Conservation (phyloP, 805 yeast genomes). For the Yamadazyma nakazawae region DNA sequence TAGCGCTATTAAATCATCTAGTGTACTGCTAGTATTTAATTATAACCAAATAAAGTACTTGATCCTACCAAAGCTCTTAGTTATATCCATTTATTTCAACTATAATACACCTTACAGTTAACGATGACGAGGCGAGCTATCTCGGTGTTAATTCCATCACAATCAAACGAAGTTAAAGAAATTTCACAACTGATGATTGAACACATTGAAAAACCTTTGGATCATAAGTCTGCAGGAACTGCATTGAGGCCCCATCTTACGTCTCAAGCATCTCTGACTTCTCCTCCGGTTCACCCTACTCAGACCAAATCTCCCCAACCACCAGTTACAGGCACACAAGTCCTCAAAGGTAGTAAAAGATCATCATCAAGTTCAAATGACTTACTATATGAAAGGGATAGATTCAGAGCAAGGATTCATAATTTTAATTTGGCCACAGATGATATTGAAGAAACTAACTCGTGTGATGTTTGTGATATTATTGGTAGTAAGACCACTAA, state of each 20-base stretch:
- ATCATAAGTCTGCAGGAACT: neutral
- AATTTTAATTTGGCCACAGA: conserved; percentile 23
- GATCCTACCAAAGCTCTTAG: too few relatives aligned
- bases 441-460: conserved; percentile 7
- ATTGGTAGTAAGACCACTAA: conserved; percentile 38
- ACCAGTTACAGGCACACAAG: neutral
- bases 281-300: neutral
- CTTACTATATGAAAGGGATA: conserved; percentile 35
- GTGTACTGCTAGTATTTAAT: neutral
- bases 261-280: neutral
- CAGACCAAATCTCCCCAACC: neutral
- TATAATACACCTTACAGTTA: neutral
- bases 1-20: neutral
- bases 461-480: conserved; percentile 35
- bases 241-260: neutral
- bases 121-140: neutral
- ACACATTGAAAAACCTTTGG: neutral
- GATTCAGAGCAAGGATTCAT: conserved; percentile 38
- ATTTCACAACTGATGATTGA: neutral
- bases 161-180: neutral
- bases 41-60: neutral
- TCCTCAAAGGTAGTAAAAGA: conserved; percentile 21
- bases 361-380: conserved; percentile 41
- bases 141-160: neutral
- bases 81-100: neutral